Evolutionary conservation across 2,329 filamentous ascomycete species (phyloP).

Genomic region (Fusarium verticillioides): DNA sequence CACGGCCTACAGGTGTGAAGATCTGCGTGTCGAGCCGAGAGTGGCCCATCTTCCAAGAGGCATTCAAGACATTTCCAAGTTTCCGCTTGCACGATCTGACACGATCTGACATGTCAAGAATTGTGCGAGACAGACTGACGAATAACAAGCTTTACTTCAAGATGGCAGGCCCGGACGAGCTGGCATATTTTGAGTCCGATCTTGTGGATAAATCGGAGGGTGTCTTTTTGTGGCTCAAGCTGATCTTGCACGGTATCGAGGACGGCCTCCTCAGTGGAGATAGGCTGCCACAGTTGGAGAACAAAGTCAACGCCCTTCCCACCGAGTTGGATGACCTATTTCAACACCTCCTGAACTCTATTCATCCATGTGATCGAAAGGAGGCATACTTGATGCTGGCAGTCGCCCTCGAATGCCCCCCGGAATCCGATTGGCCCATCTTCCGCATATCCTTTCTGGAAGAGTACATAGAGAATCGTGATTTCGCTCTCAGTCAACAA

Average conservation of each 20-base stretch:
- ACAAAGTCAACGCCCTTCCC: accelerated
- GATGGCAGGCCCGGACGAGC: accelerated
- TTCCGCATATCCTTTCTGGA: background rate
- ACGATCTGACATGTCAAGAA: background rate
- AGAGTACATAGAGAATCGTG: background rate
- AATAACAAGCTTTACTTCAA: accelerated
- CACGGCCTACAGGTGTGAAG: background rate
- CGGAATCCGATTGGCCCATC: background rate
- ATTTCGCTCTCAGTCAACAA: accelerated
- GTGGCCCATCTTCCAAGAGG: background rate
- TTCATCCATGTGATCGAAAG: background rate
- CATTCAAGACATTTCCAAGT: background rate
- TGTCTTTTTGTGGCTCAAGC: background rate
- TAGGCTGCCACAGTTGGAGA: accelerated
- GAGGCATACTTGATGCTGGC: background rate
- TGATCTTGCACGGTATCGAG: background rate
- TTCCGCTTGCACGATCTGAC: background rate
- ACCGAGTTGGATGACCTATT: background rate
- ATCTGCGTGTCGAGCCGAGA: background rate
- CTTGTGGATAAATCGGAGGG: background rate
- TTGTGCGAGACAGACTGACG: background rate
- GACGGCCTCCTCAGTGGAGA: background rate
- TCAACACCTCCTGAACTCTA: accelerated
- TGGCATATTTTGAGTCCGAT: background rate
- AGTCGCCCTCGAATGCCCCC: background rate